A percentile compares a stretch with the other conserved stretches of the same genome.
phyloP scores from a whole-genome alignment of 2,329 filamentous ascomycete species.

The Trichoderma sp. region DNA sequence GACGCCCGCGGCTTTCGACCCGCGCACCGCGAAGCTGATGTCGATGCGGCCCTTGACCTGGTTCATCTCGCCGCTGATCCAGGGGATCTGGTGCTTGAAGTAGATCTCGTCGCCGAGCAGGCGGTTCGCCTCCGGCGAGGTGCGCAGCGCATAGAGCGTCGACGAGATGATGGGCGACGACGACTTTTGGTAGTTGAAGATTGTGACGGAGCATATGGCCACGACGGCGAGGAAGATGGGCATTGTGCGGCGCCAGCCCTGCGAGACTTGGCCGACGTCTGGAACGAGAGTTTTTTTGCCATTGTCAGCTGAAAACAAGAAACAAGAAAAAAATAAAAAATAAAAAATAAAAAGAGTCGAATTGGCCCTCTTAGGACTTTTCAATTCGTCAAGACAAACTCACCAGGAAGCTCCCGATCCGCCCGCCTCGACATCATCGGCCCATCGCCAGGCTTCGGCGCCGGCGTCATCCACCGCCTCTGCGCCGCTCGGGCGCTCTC shows the following conservation, averaged over 20 bases:
- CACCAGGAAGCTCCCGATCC: conserved; percentile 65
- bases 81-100: conserved; percentile 74
- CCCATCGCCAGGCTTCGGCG: conserved; percentile 58
- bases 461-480: conserved; percentile 49
- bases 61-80: conserved; percentile 85
- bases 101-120: conserved; percentile 84
- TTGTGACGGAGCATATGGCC: conserved; percentile 69
- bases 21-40: conserved; percentile 82
- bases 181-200: conserved; percentile 99
- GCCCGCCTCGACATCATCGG: conserved; percentile 63
- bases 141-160: conserved; percentile 88
- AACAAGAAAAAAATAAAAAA: neutral
- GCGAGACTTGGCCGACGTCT: conserved; percentile 44
- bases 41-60: conserved; percentile 89
- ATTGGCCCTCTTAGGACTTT: neutral
- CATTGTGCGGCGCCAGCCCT: conserved; percentile 68
- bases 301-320: neutral
- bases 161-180: conserved; percentile 83
- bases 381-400: neutral
- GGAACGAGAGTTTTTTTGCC: neutral
- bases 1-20: conserved; percentile 64
- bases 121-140: conserved; percentile 68
- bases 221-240: conserved; percentile 77
- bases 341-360: neutral
- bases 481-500: conserved; percentile 26